Conservation (phyloP, 1,139 yeast genomes). For the Blastobotrys capitulatus region DNA sequence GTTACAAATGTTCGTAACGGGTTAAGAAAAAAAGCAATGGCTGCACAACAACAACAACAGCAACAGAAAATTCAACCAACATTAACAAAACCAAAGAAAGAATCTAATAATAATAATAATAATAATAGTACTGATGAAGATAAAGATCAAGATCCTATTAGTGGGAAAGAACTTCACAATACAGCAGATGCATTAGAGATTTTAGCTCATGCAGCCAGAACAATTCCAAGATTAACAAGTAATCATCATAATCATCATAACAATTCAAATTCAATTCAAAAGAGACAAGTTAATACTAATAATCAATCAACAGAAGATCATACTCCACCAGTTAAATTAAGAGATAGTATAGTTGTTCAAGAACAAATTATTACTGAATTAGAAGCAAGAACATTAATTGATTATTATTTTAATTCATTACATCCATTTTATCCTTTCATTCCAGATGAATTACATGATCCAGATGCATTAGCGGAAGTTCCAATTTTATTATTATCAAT, state of each 20-base stretch:
- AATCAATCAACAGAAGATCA: neutral
- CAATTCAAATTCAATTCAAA: too few species aligned
- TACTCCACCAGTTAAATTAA: constrained; percentile 35
- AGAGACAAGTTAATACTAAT: neutral
- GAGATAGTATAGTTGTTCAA: constrained; percentile 61
- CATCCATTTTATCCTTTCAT: constrained; percentile 89
- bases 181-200: constrained; percentile 58
- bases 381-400: constrained; percentile 62
- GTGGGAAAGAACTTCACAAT: constrained; percentile 37
- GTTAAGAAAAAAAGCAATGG: constrained; percentile 19
- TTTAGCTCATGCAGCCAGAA: constrained; percentile 45
- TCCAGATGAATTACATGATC: constrained; percentile 65
- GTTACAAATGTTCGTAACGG: constrained; percentile 44
- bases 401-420: constrained; percentile 67
- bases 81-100: neutral
- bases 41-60: neutral
- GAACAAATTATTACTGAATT: constrained; percentile 55
- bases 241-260: neutral
- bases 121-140: neutral
- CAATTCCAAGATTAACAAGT: constrained; percentile 18
- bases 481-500: constrained; percentile 79
- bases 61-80: neutral
- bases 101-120: neutral
- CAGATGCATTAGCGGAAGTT: constrained; percentile 63
- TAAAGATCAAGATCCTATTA: constrained; percentile 20